These are phyloP conservation scores for Aquilaria yunnanensis DNA, from an alignment of 345 rosid species.

Conservation along the genomic window DNA sequence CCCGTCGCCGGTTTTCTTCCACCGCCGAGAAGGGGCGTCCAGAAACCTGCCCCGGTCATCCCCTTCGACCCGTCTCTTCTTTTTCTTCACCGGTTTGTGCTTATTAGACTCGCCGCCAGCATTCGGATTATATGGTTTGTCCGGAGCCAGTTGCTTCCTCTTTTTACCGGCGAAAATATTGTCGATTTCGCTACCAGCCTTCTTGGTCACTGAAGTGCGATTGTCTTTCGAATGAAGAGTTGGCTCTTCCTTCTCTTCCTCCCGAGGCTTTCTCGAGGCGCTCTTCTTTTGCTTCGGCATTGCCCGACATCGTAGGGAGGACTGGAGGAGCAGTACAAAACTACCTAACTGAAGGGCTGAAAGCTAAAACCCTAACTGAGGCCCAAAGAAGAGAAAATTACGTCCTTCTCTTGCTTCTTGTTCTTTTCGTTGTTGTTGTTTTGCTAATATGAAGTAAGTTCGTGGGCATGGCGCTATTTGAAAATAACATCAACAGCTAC, in stretches of 20 bases:
- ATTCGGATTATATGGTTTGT: constrained; percentile 2
- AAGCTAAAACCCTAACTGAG: no score
- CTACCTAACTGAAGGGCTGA: no score
- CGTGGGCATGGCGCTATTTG: no score
- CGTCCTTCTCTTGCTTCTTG: no score
- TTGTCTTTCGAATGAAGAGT: constrained; percentile 12
- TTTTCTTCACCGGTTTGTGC: constrained; percentile 24
- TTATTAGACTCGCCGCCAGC: constrained; percentile 10
- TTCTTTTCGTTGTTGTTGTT: no score
- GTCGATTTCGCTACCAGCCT: constrained; percentile 32
- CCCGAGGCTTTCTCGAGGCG: constrained; percentile 17
- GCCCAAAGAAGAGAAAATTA: no score
- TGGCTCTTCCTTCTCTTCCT: constrained; percentile 17
- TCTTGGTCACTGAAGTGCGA: constrained; percentile 16
- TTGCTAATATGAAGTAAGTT: no score
- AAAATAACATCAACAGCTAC: no score
- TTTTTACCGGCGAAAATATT: constrained; percentile 38
- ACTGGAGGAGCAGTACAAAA: no score
- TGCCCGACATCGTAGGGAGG: not conserved
- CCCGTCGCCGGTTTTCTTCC: constrained; percentile 56
- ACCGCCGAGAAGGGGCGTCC: constrained; percentile 18
- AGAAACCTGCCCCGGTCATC: constrained; percentile 5
- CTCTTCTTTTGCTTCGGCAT: constrained; percentile 26
- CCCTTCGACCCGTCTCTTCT: constrained; percentile 26
- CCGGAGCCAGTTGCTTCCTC: constrained; percentile 27